Evolutionary conservation across 352 stramenopile species (phyloP).

Genomic region (Phytophthora fragariae): DNA sequence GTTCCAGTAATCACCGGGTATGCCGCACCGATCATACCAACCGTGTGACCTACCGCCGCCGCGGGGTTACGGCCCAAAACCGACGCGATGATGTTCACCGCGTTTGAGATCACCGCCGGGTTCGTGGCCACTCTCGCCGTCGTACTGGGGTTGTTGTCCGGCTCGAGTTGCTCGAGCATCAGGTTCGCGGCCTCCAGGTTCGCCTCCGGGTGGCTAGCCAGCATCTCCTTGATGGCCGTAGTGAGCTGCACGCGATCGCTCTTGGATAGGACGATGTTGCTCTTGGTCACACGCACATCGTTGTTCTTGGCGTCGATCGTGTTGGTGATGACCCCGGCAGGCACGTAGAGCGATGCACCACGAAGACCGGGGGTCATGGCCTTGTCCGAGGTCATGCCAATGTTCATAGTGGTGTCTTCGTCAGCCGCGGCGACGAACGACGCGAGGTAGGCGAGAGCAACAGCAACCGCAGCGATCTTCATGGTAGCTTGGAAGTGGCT

Average conservation of each 20-base stretch:
- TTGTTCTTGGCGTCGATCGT: conserved; percentile 21
- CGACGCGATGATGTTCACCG: conserved; percentile 19
- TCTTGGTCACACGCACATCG: conserved; percentile 24
- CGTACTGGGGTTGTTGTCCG: not conserved
- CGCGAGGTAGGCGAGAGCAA: conserved; percentile 9
- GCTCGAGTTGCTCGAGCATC: not conserved
- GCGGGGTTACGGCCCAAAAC: conserved; percentile 12
- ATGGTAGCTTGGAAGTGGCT: conserved; percentile 21
- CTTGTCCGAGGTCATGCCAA: conserved; percentile 13
- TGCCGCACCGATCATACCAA: conserved; percentile 9
- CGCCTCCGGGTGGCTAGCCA: conserved; percentile 9
- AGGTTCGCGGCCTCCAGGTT: not conserved
- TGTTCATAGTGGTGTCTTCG: not conserved
- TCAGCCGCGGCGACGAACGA: conserved; percentile 24
- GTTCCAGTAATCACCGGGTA: not conserved
- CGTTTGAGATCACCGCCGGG: conserved; percentile 8
- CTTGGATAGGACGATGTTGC: conserved; percentile 22
- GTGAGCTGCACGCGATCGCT: conserved; percentile 28
- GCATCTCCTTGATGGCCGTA: conserved; percentile 20
- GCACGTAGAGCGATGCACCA: not conserved
- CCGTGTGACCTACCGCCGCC: conserved; percentile 15
- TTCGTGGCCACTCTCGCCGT: conserved; percentile 1
- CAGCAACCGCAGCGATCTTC: conserved; percentile 10
- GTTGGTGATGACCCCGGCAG: conserved; percentile 18
- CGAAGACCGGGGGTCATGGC: conserved; percentile 1